Conservation (phyloP, 192 early-diverging fungal species). For the Podila horticola region DNA sequence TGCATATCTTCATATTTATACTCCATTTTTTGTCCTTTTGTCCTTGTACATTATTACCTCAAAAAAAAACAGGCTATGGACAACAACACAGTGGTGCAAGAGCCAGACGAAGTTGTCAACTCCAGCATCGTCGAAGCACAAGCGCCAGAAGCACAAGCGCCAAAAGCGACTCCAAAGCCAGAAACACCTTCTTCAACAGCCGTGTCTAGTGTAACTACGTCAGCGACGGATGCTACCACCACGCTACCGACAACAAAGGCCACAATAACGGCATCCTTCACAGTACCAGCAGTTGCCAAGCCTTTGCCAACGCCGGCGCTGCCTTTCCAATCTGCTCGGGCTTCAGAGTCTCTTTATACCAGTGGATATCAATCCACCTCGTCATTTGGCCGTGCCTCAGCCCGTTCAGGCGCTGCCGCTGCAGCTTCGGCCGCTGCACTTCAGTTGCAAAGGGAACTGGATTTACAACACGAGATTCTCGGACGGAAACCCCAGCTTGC, state of each 20-base stretch:
- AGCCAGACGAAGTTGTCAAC: neutral
- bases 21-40: neutral
- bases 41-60: neutral
- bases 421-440: constrained; percentile 44
- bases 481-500: constrained; percentile 49
- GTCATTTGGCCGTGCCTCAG: constrained; percentile 13
- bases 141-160: neutral
- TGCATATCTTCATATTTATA: neutral
- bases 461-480: constrained; percentile 43
- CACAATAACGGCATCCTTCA: constrained; percentile 37
- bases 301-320: constrained; percentile 40
- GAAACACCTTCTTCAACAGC: neutral
- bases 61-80: neutral
- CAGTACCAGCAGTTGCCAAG: constrained; percentile 46
- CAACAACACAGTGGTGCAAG: neutral
- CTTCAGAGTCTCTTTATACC: constrained; percentile 43
- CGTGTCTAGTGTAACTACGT: neutral
- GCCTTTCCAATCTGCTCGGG: constrained; percentile 48
- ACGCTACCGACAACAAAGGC: neutral
- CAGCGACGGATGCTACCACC: neutral
- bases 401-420: constrained; percentile 39
- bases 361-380: constrained; percentile 19
- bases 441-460: constrained; percentile 37
- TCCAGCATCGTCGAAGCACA: neutral
- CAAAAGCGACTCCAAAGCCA: neutral